Percentiles rank a stretch among this genome's conserved stretches.
phyloP scores from a whole-genome alignment of 345 rosid species.

The Anastatica hierochuntica region DNA sequence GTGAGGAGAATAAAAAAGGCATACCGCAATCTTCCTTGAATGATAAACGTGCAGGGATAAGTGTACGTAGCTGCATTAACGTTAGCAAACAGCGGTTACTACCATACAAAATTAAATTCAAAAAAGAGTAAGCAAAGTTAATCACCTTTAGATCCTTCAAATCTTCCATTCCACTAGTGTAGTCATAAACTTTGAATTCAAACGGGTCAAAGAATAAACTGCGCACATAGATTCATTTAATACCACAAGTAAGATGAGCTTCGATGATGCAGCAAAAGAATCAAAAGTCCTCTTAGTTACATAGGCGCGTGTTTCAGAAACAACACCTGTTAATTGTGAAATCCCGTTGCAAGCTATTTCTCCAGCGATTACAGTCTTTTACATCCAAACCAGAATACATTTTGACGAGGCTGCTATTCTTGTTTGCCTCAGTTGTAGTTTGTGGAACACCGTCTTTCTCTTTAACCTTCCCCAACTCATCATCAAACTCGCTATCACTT shows the following conservation, averaged over 20 bases:
- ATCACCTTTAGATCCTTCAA: constrained; percentile 63
- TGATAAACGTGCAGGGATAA: constrained; percentile 65
- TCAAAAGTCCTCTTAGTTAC: not conserved
- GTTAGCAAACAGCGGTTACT: constrained; percentile 11
- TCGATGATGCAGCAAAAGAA: not conserved
- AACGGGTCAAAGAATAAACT: constrained; percentile 52
- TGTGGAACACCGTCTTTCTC: not conserved
- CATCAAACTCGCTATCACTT: constrained; percentile 7
- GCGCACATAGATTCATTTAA: constrained; percentile 1
- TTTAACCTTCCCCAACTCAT: constrained; percentile 9
- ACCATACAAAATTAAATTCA: not conserved
- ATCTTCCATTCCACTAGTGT: constrained; percentile 62
- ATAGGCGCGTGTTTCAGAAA: constrained; percentile 1
- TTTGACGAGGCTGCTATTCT: constrained; percentile 21
- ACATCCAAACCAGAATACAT: constrained; percentile 31
- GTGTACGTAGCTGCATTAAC: constrained; percentile 54
- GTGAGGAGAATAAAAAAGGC: constrained; percentile 25
- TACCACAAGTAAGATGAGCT: constrained; percentile 3
- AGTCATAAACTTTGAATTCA: constrained; percentile 54
- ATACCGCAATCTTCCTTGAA: constrained; percentile 86
- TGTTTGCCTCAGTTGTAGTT: constrained; percentile 30
- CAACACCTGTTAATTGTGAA: constrained; percentile 86
- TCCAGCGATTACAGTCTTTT: constrained; percentile 62
- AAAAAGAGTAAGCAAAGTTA: constrained; percentile 7
- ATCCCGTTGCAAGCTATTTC: constrained; percentile 67